Percentiles rank a stretch among this genome's conserved stretches.
Evolutionary conservation across 345 rosid species (phyloP).

Genomic region (Citrus australasica): DNA sequence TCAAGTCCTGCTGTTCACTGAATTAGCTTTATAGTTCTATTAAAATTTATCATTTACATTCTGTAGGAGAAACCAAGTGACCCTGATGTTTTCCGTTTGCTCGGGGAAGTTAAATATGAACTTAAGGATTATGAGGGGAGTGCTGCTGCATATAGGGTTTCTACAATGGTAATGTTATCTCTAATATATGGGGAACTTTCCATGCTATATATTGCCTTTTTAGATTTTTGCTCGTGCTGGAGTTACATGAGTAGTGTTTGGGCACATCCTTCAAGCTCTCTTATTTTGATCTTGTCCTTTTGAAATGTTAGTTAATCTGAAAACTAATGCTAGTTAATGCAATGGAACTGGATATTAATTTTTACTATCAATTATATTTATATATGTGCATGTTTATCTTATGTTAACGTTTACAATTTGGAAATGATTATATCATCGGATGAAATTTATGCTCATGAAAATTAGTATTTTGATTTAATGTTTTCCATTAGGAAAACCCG

Average conservation of each 20-base stretch:
- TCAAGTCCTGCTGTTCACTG: slow-evolving; percentile 7
- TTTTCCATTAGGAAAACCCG: no score
- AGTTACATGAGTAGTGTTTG: not conserved
- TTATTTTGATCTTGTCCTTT: not conserved
- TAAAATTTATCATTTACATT: slow-evolving; percentile 20
- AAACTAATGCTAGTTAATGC: not conserved
- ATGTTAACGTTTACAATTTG: not conserved
- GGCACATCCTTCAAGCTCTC: not conserved
- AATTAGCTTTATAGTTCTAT: slow-evolving; percentile 16
- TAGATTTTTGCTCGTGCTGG: not conserved
- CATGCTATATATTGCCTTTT: not conserved
- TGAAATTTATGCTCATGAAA: not conserved
- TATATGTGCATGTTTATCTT: not conserved
- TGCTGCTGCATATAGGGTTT: slow-evolving; percentile 65
- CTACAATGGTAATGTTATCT: slow-evolving; percentile 48
- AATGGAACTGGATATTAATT: not conserved
- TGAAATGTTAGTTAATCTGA: not conserved
- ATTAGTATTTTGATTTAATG: not conserved
- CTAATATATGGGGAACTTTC: not conserved
- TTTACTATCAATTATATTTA: not conserved
- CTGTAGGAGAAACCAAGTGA: slow-evolving; percentile 72
- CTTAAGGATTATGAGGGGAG: slow-evolving; percentile 92
- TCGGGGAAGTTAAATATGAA: slow-evolving; percentile 87
- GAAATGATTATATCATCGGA: not conserved
- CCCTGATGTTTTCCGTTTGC: slow-evolving; percentile 82